Evolutionary conservation across 768 basidiomycete genomes (phyloP), one percentile per base, ranked within the genome.

Genomic region (Boletus coccyginus): DNA sequence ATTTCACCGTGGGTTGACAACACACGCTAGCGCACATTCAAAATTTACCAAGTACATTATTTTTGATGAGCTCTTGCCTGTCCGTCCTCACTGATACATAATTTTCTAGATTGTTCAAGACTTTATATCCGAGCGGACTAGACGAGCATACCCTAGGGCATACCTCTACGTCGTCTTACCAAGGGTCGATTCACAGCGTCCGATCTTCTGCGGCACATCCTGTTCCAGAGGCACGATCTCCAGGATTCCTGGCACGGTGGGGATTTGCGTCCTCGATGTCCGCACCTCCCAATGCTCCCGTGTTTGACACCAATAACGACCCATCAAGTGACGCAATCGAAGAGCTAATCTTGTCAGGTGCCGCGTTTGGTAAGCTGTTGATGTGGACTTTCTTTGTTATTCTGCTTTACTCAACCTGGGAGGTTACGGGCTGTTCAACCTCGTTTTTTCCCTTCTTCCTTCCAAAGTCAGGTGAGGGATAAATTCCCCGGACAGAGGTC

Each of bases 371-470:
- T 86, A 55, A 50, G 77, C 46, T 71, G 21, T 32, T 33, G n/a
- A 39, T 41, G 10, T 7, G 4, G 24, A 12, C 21, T 40, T 36
- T 35, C 3, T 35, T 5, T 17, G 17, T 19, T 0, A 38, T n/a
- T 14, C 45, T 19, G 3, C 21, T 21, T 49, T 46, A 12, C 58
- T 57, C 19, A 42, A 44, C 19, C 14, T 33, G 32, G 46, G 33
- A 67, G 79, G 82, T 0, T 85, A 75, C 62, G 88, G 89, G 0
- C 66, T 92, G 27, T 92, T 92, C 73, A 92, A 92, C 65, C 78
- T 92, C 46, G 85, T 91, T 11, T 84, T 92, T 56, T 90, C 88
- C 5, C 69, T 92, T 17, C 72, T 92, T 14, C 91, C 90, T 17
- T 83, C 84, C 58, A 84, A 81, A 63, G 74, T 86, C 52, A 84